Conservation (phyloP, 2,329 filamentous ascomycete species). For the Triangularia setosa region DNA sequence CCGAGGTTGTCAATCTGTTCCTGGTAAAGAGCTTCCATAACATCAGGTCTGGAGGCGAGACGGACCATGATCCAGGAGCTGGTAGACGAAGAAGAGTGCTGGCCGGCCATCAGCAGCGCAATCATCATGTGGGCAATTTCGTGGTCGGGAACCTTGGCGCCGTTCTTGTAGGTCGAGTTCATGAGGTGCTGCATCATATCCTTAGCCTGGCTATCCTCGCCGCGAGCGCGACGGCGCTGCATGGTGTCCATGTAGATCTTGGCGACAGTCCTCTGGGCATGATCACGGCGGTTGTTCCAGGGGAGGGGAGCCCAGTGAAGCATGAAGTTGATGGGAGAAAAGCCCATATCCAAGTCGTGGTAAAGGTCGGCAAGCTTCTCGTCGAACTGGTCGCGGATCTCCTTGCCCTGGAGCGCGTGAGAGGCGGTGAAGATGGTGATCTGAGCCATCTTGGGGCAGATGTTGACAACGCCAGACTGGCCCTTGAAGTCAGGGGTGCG, state of each 20-base stretch:
- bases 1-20: slow-evolving; percentile 77
- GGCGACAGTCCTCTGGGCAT: slow-evolving; percentile 68
- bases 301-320: slow-evolving; percentile 75
- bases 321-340: slow-evolving; percentile 78
- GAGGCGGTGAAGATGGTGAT: slow-evolving; percentile 80
- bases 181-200: slow-evolving; percentile 82
- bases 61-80: slow-evolving; percentile 73
- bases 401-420: slow-evolving; percentile 69
- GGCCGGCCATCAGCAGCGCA: slow-evolving; percentile 77
- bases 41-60: slow-evolving; percentile 65
- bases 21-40: slow-evolving; percentile 66
- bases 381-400: slow-evolving; percentile 68
- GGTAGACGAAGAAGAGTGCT: slow-evolving; percentile 77
- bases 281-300: slow-evolving; percentile 68
- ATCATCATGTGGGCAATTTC: slow-evolving; percentile 87
- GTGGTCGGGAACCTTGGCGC: slow-evolving; percentile 62
- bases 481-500: slow-evolving; percentile 54
- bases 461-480: slow-evolving; percentile 56
- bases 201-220: slow-evolving; percentile 40
- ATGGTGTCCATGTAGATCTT: slow-evolving; percentile 75
- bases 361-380: slow-evolving; percentile 71
- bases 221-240: slow-evolving; percentile 52
- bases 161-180: slow-evolving; percentile 72
- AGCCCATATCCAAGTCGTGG: slow-evolving; percentile 77
- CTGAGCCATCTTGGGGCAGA: slow-evolving; percentile 66